Evolutionary conservation across 2,329 filamentous ascomycete species (phyloP), one percentile per base, ranked within the genome.

Genomic region (Diaporthe sp.): DNA sequence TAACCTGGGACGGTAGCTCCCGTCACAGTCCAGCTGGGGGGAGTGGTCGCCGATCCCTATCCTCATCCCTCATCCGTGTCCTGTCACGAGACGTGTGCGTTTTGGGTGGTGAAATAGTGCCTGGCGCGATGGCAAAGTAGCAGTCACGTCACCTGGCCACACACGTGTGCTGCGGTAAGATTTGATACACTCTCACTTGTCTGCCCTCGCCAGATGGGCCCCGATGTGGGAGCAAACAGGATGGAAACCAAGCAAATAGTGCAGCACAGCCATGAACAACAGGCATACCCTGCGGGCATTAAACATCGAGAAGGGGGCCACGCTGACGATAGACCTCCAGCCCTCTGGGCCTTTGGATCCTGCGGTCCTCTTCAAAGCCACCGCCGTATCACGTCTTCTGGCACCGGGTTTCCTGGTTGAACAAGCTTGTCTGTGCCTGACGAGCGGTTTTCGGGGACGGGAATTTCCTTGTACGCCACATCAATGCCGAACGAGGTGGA

Each of bases 1-100:
- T 35, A 50, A 35, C 42, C 12, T 66, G 61, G 42, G 61, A 66
- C 61, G 61, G 61, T 66, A 37, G 30, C 63, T 66, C 44, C 63
- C 63, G 63, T 51, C 30, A 51, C 63, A 27, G 7, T 25, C 44
- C 30, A 37, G 9, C 63, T 66, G 30, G 63, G 13, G 12, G 27
- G 22, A 13, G 42, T 9, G 27, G 39, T 47, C 59, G 61, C 42
- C 61, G 61, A 50, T 50, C 61, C 19, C 19, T 35, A 35, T 65
- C 42, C 39, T 47, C 27, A 17, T 37, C n/a, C n/a, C 37, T n/a
- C 59, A 17, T 37, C 42, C 9, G 25, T 66, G 61, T 25, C 42
- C n/a, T 25, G 61, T 66, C 42, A 66, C 42, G 30, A 51, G 27
- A 44, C 44, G 61, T 32, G 61, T 51, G 58, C 37, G 25, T 44